A percentile compares a stretch with the other conserved stretches of the same genome.
phyloP scores from a whole-genome alignment of 345 rosid species.

The Hevea brasiliensis region DNA sequence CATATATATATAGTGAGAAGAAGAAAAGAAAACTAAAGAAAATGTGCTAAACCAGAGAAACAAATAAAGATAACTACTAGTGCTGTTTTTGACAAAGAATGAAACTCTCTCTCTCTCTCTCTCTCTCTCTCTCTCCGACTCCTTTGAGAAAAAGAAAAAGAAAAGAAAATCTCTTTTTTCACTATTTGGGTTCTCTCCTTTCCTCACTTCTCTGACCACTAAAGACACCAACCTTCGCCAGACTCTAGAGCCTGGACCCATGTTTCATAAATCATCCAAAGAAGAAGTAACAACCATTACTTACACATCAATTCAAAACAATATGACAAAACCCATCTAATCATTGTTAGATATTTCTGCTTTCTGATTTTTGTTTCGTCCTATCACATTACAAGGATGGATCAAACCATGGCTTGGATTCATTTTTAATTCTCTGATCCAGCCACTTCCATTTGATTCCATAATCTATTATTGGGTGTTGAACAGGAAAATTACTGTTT shows the following conservation, averaged over 20 bases:
- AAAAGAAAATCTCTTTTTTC: slow-evolving; percentile 30
- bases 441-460: no score
- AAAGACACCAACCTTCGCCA: slow-evolving; percentile 36
- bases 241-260: slow-evolving; percentile 18
- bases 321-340: no score
- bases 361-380: no score
- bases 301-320: slow-evolving; percentile 8
- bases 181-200: slow-evolving; percentile 60
- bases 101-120: background rate
- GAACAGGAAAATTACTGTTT: no score
- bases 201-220: slow-evolving; percentile 64
- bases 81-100: background rate
- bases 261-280: background rate
- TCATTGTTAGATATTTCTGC: no score
- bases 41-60: background rate
- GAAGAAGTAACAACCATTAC: background rate
- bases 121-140: slow-evolving; percentile 1
- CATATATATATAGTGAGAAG: background rate
- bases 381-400: no score
- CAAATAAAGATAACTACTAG: background rate
- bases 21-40: background rate
- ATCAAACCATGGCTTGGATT: no score
- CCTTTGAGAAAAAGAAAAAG: slow-evolving; percentile 17
- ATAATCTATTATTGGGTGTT: no score
- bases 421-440: no score